Evolutionary conservation across 1,139 yeast genomes (phyloP).

Genomic region (Sugiyamaella neomexicana): DNA sequence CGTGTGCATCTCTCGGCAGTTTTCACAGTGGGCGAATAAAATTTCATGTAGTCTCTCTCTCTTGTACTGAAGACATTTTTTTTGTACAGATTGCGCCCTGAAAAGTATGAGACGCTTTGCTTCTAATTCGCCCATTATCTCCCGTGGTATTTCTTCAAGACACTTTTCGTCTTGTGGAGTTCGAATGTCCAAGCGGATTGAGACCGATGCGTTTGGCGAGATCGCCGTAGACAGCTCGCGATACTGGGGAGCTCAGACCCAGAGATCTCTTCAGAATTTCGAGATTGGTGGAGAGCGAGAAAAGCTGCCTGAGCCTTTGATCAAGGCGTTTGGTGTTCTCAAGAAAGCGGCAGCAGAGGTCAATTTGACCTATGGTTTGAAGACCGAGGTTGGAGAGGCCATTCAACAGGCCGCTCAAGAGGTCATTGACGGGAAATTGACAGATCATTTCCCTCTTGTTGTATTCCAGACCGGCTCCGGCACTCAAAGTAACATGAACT

Average conservation of each 20-base stretch:
- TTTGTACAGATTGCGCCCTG: neutral
- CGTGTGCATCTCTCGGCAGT: neutral
- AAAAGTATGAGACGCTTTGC: conserved; percentile 13
- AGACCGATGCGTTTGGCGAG: conserved; percentile 95
- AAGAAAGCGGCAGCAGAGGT: conserved; percentile 95
- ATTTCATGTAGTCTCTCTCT: too few relatives aligned
- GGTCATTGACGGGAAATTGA: conserved; percentile 86
- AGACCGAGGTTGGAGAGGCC: conserved; percentile 78
- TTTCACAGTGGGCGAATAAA: too few relatives aligned
- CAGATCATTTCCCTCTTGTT: conserved; percentile 94
- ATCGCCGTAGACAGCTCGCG: conserved; percentile 81
- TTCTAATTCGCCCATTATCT: neutral
- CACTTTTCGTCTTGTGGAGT: conserved; percentile 25
- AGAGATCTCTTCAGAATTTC: conserved; percentile 81
- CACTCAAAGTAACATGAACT: conserved; percentile 98
- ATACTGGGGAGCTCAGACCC: conserved; percentile 99
- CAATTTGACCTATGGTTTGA: conserved; percentile 81
- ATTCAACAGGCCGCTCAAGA: conserved; percentile 94
- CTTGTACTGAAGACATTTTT: too few relatives aligned
- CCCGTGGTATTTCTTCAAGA: conserved; percentile 8
- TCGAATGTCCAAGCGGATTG: conserved; percentile 55
- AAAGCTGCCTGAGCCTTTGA: conserved; percentile 86
- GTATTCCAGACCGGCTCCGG: conserved; percentile 99
- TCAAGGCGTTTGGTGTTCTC: conserved; percentile 87
- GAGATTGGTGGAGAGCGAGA: conserved; percentile 93